phyloP scores from a whole-genome alignment of 2,329 filamentous ascomycete genomes.

The Fusarium sarcochroum region DNA sequence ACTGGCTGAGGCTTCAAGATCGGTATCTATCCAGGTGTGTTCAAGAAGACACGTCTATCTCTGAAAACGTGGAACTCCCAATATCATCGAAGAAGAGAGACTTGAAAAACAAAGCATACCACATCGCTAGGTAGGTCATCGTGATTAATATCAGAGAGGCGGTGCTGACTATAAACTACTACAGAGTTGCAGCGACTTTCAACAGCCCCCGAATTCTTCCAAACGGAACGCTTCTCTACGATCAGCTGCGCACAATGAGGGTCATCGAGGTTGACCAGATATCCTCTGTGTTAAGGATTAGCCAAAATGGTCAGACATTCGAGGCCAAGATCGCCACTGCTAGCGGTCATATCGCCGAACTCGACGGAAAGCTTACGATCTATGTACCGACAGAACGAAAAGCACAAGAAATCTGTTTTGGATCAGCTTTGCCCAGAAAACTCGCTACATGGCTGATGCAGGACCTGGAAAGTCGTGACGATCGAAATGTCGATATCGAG shows the following conservation, averaged over 20 bases:
- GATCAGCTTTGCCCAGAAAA: slow-evolving; percentile 31
- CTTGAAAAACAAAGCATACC: slow-evolving; percentile 31
- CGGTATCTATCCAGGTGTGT: slow-evolving; percentile 31
- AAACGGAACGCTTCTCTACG: neutral
- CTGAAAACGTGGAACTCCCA: neutral
- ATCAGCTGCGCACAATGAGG: slow-evolving; percentile 17
- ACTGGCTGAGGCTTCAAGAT: slow-evolving; percentile 15
- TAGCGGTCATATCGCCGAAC: slow-evolving; percentile 32
- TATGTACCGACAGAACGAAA: slow-evolving; percentile 24
- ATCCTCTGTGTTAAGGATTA: slow-evolving; percentile 10
- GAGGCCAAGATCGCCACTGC: slow-evolving; percentile 1
- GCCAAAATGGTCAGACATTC: neutral
- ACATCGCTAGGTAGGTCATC: slow-evolving; percentile 24
- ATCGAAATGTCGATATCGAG: slow-evolving; percentile 12
- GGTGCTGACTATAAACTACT: neutral
- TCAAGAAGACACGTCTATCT: slow-evolving; percentile 13
- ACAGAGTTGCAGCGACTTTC: slow-evolving; percentile 35
- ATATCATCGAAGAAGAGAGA: slow-evolving; percentile 16
- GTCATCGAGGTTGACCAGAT: slow-evolving; percentile 31
- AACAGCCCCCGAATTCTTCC: slow-evolving; percentile 22
- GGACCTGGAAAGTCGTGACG: neutral
- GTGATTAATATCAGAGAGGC: rapidly evolving
- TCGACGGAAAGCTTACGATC: slow-evolving; percentile 5
- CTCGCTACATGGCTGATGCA: slow-evolving; percentile 33
- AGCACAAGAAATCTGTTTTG: slow-evolving; percentile 32